These are phyloP conservation scores for Scalesia atractyloides DNA, from an alignment of 129 eudicot species.

Conservation along the genomic window DNA sequence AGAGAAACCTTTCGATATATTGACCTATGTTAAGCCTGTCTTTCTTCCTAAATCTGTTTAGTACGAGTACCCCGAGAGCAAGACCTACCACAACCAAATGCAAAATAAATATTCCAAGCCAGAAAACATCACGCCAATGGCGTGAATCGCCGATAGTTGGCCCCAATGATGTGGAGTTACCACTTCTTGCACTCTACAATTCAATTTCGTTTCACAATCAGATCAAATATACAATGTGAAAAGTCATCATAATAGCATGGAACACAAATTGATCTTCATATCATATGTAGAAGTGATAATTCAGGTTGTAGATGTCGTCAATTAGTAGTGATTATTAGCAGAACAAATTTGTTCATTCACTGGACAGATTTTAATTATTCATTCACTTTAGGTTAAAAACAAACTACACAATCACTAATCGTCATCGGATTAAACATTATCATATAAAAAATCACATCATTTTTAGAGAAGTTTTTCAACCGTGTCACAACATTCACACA, in stretches of 20 bases:
- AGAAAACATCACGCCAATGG: conserved; percentile 89
- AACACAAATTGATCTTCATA: background rate
- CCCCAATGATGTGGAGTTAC: conserved; percentile 45
- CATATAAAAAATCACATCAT: background rate
- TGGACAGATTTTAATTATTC: background rate
- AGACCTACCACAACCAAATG: conserved; percentile 73
- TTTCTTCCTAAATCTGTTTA: conserved; percentile 69
- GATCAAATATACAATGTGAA: background rate
- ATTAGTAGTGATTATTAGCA: conserved; percentile 10
- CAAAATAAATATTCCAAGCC: conserved; percentile 65
- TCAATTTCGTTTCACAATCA: conserved; percentile 22
- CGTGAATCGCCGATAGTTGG: conserved; percentile 57
- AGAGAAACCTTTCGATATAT: conserved; percentile 52
- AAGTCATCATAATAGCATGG: background rate
- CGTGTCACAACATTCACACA: background rate
- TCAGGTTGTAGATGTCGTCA: background rate
- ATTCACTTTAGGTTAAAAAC: background rate
- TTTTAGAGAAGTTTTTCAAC: background rate
- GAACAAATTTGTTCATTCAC: background rate
- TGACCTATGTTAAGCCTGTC: conserved; percentile 90
- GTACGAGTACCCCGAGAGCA: conserved; percentile 70
- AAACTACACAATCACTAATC: background rate
- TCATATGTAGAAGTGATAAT: background rate
- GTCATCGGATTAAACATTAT: background rate
- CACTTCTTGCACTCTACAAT: conserved; percentile 64